Evolutionary conservation across 192 early-diverging fungal genomes (phyloP), one percentile per base, ranked within the genome.

Genomic region (Coemansia sp.): DNA sequence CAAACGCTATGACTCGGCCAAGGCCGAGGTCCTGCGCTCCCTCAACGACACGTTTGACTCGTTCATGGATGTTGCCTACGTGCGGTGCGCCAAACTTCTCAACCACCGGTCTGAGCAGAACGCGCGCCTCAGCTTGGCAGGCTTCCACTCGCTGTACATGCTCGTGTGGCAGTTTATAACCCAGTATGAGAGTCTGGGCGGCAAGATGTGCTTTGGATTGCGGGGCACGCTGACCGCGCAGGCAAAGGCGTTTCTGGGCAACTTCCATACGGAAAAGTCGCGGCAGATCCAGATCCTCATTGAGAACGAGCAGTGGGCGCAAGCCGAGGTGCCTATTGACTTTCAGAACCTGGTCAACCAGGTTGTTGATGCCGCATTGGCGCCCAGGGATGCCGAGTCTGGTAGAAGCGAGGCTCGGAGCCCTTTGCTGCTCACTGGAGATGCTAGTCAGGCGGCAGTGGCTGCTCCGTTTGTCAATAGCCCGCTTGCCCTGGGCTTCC

Each of bases 281-380:
- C 95, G 92, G 39, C 95, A 98, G 74, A 84, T 94, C 20, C 87
- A 90, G 12, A 76, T 93, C 19, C 82, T 97, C 12, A 89, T 99
- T 58, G 98, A 98, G 66, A 97, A 94, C 73, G 98, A 99, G 72
- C 94, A 96, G 79, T 99, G 98, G 98, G 83, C 86, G 24, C 94
- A 94, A 68, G 89, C 92, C 11, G 93, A 93, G 60, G 93, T 99
- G n/a, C 95, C 96, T 0, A 84, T 90, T 60, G 96, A 97, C 62
- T 99, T 96, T 59, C 98, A 99, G 70, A 72, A 86, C 15, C 92
- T 96, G 41, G 90, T 91, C 7, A 87, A 95, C 31, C 79, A 87
- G 40, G 86, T 96, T 12, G 85, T 89, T 25, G 72, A 85, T 1
- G 86, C 87, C 15, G 80, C 85, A 0, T 63, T 54, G 9, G 54